Evolutionary conservation across 257 asterid genomes (phyloP), one percentile per base, ranked within the genome.

Genomic region (Parsonsia alboflavescens): DNA sequence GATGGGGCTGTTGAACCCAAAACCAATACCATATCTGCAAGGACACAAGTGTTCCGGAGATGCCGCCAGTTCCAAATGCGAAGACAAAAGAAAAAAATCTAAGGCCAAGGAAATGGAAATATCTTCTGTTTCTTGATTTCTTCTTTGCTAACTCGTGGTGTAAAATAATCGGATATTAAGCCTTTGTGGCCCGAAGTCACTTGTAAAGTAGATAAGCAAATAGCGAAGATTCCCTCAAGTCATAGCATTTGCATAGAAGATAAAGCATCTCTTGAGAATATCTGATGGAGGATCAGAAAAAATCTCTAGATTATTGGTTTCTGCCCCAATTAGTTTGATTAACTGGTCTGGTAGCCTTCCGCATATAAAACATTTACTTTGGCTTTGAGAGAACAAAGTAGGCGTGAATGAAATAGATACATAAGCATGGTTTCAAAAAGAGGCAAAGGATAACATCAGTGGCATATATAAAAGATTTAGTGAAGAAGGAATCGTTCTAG

Each of bases 1-100:
- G 82, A 74, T 22, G 78, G 77, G 74, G 80, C 75, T 64, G 88
- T 78, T 70, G 88, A 86, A 75, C 80, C 70, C 84, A 71, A 53
- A 42, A 24, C 24, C 75, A 54, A 58, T 44, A 57, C 77, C 61
- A 64, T 64, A 54, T 33, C 22, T 49, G 4, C 4, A 61, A 28
- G 24, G 54, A 7, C 44, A 46, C 36, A 41, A 17, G 44, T 13
- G 61, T 26, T 12, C 24, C 16, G 46, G 46, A 24, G 22, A 16
- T 10, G 45, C 45, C 12, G 62, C 61, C 33, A 24, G 1, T 33
- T 10, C 5, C 57, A 53, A 66, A 12, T 53, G 68, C 58, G 15
- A 46, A 69, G 49, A 15, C 39, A 33, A 33, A 33, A 3, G 39
- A 33, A 33, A 33, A 33, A 33, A 33, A 33, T 7, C 46, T 2